phyloP scores from a whole-genome alignment of 208 protist genomes.

The Trypanosomatidae sp. region DNA sequence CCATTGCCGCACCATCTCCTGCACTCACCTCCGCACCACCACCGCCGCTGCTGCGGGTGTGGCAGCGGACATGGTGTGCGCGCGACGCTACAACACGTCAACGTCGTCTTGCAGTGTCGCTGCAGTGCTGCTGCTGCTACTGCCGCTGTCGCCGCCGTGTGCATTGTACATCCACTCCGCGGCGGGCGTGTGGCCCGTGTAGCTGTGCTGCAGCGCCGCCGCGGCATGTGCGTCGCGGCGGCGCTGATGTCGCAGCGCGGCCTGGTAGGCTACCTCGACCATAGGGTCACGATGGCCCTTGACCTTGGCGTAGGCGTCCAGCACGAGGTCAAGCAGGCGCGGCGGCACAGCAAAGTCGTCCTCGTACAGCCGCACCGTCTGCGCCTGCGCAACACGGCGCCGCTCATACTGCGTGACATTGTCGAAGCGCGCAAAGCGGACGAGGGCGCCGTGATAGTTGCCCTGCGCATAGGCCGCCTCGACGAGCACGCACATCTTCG shows the following conservation, averaged over 20 bases:
- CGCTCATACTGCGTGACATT: conserved; percentile 47
- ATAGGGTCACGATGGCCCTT: conserved; percentile 20
- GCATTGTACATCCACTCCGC: conserved; percentile 64
- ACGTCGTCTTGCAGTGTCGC: too few species aligned
- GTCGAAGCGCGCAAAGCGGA: conserved; percentile 50
- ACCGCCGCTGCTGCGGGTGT: too few species aligned
- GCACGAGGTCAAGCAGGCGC: conserved; percentile 43
- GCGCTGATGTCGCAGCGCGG: conserved; percentile 23
- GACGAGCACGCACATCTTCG: conserved; percentile 57
- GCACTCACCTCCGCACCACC: too few species aligned
- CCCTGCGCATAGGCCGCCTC: conserved; percentile 36
- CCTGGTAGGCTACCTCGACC: conserved; percentile 28
- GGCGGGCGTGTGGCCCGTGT: conserved; percentile 5
- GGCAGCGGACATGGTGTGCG: too few species aligned
- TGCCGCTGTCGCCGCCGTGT: conserved; percentile 9
- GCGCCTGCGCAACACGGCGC: conserved; percentile 17
- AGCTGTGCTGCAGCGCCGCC: conserved; percentile 4
- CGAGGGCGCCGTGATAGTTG: conserved; percentile 34
- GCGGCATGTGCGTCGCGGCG: conserved; percentile 4
- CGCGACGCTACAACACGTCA: too few species aligned
- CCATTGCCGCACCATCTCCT: too few species aligned
- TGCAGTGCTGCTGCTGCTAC: neutral
- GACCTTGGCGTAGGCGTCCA: conserved; percentile 29
- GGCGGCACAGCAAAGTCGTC: conserved; percentile 44
- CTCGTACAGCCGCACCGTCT: conserved; percentile 24